Evolutionary conservation across 306 rosid genomes (phyloP).

Genomic region (Vicia sativa): DNA sequence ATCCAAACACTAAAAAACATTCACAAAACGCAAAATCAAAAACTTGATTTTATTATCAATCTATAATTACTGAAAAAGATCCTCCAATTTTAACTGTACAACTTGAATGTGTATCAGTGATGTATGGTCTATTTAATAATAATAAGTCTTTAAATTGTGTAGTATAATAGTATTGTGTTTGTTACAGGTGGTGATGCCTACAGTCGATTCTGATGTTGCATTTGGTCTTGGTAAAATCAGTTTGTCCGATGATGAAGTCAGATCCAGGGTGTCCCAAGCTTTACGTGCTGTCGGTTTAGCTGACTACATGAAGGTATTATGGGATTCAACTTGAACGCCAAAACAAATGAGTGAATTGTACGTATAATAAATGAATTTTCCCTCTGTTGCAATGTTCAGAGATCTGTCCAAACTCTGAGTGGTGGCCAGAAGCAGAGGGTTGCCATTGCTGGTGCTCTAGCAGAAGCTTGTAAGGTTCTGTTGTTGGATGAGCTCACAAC

Average conservation of each 20-base stretch:
- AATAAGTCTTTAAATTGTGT: conserved; percentile 7
- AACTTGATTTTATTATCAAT: conserved; percentile 14
- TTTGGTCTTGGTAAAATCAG: conserved; percentile 85
- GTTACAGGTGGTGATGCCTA: conserved; percentile 85
- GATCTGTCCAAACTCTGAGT: conserved; percentile 87
- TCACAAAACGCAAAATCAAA: conserved; percentile 2
- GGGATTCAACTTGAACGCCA: conserved; percentile 7
- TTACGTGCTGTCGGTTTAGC: conserved; percentile 69
- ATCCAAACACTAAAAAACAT: background rate
- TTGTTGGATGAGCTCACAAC: conserved; percentile 87
- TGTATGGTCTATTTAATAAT: background rate
- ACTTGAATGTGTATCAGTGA: conserved; percentile 7
- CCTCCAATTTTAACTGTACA: background rate
- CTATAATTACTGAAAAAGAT: conserved; percentile 12
- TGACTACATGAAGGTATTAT: conserved; percentile 68
- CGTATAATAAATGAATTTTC: conserved; percentile 15
- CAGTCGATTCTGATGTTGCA: conserved; percentile 85
- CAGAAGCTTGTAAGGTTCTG: conserved; percentile 84
- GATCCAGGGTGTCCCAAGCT: conserved; percentile 67
- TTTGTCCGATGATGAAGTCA: conserved; percentile 64
- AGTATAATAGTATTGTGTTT: conserved; percentile 23
- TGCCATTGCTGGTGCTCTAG: conserved; percentile 91
- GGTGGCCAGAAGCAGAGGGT: conserved; percentile 96
- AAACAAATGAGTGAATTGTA: conserved; percentile 21
- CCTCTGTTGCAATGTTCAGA: conserved; percentile 49